A percentile compares a stretch with the other conserved stretches of the same genome.
These are phyloP conservation scores for Aurantiochytrium sp. DNA, from an alignment of 108 stramenopile species.

Conservation along the genomic window DNA sequence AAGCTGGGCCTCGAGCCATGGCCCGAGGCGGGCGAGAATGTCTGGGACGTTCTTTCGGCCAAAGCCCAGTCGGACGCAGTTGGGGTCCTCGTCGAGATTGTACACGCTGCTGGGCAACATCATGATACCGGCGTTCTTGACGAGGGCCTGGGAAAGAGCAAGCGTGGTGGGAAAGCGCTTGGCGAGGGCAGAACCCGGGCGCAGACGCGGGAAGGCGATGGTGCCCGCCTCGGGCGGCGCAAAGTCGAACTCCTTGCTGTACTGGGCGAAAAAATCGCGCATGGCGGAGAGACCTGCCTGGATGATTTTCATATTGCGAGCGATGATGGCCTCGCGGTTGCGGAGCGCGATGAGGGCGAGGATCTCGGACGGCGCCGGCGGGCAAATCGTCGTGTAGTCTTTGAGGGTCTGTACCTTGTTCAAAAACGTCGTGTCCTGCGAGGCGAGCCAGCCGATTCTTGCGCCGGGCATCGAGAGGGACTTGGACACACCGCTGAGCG, in stretches of 20 bases:
- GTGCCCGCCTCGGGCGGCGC: neutral
- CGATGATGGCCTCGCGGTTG: neutral
- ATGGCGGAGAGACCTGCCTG: neutral
- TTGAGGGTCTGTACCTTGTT: neutral
- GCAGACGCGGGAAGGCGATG: neutral
- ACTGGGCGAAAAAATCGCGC: neutral
- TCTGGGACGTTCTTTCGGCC: neutral
- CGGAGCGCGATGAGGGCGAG: conserved; percentile 30
- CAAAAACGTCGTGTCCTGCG: conserved; percentile 13
- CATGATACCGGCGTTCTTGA: neutral
- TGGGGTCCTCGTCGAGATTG: neutral
- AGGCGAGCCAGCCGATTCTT: conserved; percentile 42
- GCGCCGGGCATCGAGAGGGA: conserved; percentile 34
- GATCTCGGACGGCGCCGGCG: conserved; percentile 33
- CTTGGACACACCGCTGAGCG: conserved; percentile 40
- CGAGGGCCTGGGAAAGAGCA: neutral
- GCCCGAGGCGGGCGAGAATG: neutral
- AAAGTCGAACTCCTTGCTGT: neutral
- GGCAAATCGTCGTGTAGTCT: conserved; percentile 41
- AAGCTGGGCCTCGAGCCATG: neutral
- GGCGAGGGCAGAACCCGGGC: neutral
- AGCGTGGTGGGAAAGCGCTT: neutral
- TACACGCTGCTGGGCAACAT: neutral
- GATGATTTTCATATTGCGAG: neutral
- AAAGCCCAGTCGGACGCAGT: neutral